Conservation (phyloP, 108 stramenopile genomes). For the Asterionellopsis glacialis region DNA sequence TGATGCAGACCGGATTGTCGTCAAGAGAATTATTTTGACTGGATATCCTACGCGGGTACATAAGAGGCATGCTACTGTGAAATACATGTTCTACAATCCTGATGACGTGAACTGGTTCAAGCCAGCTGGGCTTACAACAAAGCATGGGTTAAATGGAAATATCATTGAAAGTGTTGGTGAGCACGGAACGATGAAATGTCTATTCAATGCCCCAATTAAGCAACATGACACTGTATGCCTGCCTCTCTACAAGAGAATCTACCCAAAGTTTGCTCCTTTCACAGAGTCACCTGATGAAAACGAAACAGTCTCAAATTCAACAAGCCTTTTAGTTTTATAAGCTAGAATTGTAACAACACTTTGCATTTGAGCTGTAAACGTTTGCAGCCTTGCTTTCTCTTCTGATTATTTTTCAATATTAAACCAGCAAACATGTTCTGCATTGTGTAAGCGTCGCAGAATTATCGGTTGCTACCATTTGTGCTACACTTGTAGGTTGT, state of each 20-base stretch:
- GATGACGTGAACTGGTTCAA: slow-evolving; percentile 99
- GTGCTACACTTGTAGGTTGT: no score
- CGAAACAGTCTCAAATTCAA: background rate
- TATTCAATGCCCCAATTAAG: slow-evolving; percentile 94
- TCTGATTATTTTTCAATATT: no score
- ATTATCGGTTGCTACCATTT: no score
- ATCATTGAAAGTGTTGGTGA: slow-evolving; percentile 95
- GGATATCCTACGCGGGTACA: slow-evolving; percentile 96
- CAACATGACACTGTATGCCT: slow-evolving; percentile 98
- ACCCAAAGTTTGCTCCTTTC: slow-evolving; percentile 85
- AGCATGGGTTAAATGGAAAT: slow-evolving; percentile 95
- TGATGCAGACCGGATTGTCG: slow-evolving; percentile 94
- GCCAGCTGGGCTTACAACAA: slow-evolving; percentile 93
- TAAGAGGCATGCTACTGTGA: slow-evolving; percentile 94
- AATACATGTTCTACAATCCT: slow-evolving; percentile 98
- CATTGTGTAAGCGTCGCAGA: no score
- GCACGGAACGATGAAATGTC: slow-evolving; percentile 99
- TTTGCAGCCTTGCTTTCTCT: no score
- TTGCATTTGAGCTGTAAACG: no score
- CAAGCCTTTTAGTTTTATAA: no score
- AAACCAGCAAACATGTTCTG: no score
- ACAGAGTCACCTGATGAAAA: background rate
- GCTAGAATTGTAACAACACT: no score
- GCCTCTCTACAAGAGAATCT: slow-evolving; percentile 96
- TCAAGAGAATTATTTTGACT: slow-evolving; percentile 96